phyloP scores from a whole-genome alignment of 306 rosid species.

The Lablab purpureus region DNA sequence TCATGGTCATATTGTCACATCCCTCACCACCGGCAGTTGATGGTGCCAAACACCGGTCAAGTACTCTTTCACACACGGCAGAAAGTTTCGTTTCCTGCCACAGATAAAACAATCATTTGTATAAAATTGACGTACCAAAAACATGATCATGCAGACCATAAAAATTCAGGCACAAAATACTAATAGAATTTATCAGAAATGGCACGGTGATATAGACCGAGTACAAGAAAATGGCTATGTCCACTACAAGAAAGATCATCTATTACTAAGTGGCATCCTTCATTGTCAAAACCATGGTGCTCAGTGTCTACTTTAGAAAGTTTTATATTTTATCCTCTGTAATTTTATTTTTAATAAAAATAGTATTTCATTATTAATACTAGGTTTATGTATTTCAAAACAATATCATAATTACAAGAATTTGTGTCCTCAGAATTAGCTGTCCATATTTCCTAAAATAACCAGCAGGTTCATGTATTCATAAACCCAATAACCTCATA shows the following conservation, averaged over 20 bases:
- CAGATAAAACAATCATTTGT: slow-evolving; percentile 4
- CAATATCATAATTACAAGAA: too few species aligned
- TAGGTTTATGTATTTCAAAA: too few species aligned
- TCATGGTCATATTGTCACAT: slow-evolving; percentile 99
- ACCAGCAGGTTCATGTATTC: too few species aligned
- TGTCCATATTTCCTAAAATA: too few species aligned
- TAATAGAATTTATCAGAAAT: neutral
- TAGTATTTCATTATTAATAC: too few species aligned
- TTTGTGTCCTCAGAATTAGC: too few species aligned
- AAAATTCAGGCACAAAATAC: neutral
- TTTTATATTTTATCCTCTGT: too few species aligned
- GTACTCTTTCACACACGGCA: slow-evolving; percentile 79
- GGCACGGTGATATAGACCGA: neutral
- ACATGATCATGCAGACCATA: neutral
- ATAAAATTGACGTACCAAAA: too few species aligned
- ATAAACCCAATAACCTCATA: too few species aligned
- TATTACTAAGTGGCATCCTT: neutral
- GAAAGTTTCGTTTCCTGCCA: slow-evolving; percentile 83
- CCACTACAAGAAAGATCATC: slow-evolving; percentile 7
- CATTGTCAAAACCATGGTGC: neutral
- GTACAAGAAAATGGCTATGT: slow-evolving; percentile 32
- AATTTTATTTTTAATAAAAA: too few species aligned
- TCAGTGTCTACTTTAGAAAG: too few species aligned
- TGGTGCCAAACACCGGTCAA: slow-evolving; percentile 92
- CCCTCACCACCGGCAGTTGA: slow-evolving; percentile 86